These are phyloP conservation scores for Aspergillus latus DNA, from an alignment of 2,329 filamentous ascomycete genomes.

Conservation along the genomic window DNA sequence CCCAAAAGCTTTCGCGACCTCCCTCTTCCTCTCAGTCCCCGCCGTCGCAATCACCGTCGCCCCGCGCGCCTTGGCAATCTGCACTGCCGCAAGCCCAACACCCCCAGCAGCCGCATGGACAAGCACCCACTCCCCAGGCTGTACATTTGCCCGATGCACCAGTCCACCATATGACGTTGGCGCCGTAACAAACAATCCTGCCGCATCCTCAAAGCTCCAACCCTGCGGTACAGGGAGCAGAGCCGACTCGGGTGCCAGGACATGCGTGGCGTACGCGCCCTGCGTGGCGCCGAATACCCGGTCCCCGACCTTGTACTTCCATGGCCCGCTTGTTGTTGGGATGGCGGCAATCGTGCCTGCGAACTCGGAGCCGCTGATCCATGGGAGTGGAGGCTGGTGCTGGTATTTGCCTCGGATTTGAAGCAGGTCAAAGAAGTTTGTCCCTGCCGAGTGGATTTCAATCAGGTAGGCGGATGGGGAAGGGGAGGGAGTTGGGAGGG, in stretches of 20 bases:
- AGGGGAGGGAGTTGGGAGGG: constrained; percentile 72
- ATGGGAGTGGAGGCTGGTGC: constrained; percentile 82
- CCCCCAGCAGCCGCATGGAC: constrained; percentile 91
- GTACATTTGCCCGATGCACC: constrained; percentile 73
- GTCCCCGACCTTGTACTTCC: constrained; percentile 72
- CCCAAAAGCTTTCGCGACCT: constrained; percentile 75
- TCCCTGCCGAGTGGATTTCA: constrained; percentile 78
- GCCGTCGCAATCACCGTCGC: constrained; percentile 93
- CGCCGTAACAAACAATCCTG: constrained; percentile 86
- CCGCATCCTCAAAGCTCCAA: constrained; percentile 82
- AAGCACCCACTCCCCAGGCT: constrained; percentile 79
- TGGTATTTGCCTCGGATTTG: constrained; percentile 97
- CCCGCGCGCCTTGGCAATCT: constrained; percentile 88
- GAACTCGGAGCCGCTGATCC: constrained; percentile 86
- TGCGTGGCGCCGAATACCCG: constrained; percentile 84
- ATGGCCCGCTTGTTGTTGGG: constrained; percentile 51
- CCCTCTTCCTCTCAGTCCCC: constrained; percentile 74
- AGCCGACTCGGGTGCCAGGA: constrained; percentile 64
- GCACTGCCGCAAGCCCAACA: constrained; percentile 86
- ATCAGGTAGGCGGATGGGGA: constrained; percentile 77
- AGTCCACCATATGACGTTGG: constrained; percentile 86
- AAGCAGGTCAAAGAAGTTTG: constrained; percentile 96
- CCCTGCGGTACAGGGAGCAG: constrained; percentile 74
- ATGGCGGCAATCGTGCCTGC: constrained; percentile 71
- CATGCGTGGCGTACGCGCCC: constrained; percentile 79